phyloP scores from a whole-genome alignment of 2,329 filamentous ascomycete genomes.

The Magnaporthiopsis rhizophila region DNA sequence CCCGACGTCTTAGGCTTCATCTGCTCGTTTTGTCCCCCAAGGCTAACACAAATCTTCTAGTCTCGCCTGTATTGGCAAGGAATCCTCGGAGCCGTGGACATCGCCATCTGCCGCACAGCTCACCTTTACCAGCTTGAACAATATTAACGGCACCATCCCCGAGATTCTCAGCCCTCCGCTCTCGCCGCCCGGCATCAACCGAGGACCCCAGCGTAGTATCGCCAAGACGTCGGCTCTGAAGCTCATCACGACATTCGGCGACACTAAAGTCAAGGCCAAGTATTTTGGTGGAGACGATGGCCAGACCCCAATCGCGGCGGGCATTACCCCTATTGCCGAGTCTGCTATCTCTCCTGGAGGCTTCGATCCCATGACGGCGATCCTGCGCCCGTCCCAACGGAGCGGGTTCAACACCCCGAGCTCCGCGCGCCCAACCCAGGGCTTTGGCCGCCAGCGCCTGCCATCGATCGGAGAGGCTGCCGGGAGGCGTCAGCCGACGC shows the following conservation, averaged over 20 bases:
- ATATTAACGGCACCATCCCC: constrained; percentile 44
- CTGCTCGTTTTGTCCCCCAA: not conserved
- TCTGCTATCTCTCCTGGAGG: constrained; percentile 66
- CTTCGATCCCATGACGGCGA: constrained; percentile 58
- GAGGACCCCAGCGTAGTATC: constrained; percentile 53
- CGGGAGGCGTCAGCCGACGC: constrained; percentile 13
- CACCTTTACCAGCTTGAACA: constrained; percentile 38
- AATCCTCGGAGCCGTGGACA: constrained; percentile 79
- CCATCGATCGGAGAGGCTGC: constrained; percentile 71
- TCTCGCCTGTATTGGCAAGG: constrained; percentile 83
- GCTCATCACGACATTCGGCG: constrained; percentile 82
- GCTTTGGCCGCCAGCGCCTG: constrained; percentile 56
- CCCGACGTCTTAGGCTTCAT: not conserved
- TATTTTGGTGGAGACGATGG: constrained; percentile 54
- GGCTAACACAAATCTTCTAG: constrained; percentile 21
- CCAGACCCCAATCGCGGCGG: constrained; percentile 69
- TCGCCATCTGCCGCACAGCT: constrained; percentile 68
- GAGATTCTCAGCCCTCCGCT: constrained; percentile 61
- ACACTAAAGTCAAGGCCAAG: constrained; percentile 52
- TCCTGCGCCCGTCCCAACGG: constrained; percentile 57
- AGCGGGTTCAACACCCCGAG: constrained; percentile 64
- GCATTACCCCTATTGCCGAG: constrained; percentile 82
- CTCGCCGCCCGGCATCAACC: constrained; percentile 61
- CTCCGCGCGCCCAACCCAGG: constrained; percentile 53
- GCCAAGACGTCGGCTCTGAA: constrained; percentile 80